Conservation (phyloP, 345 rosid species). For the Reutealis trisperma region DNA sequence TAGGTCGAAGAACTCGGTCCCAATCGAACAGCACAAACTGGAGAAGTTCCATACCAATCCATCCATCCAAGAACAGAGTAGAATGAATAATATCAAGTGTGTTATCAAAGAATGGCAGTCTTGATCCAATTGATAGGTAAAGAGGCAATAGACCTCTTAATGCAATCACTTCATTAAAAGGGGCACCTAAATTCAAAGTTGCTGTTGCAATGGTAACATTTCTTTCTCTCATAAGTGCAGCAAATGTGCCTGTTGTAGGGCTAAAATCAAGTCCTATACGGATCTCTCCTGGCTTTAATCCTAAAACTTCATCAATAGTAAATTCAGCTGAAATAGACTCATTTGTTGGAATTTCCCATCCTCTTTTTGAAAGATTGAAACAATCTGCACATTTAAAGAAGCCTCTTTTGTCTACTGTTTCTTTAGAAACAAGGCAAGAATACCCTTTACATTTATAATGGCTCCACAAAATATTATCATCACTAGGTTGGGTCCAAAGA, state of each 20-base stretch:
- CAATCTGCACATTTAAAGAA: conserved; percentile 61
- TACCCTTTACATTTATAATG: conserved; percentile 55
- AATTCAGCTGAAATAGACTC: conserved; percentile 47
- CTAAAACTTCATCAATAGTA: conserved; percentile 51
- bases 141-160: conserved; percentile 53
- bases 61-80: conserved; percentile 49
- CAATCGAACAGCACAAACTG: conserved; percentile 50
- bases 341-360: conserved; percentile 40
- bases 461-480: conserved; percentile 48
- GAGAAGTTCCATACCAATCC: conserved; percentile 49
- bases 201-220: conserved; percentile 45
- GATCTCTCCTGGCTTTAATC: conserved; percentile 48
- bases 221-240: conserved; percentile 58
- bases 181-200: conserved; percentile 50
- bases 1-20: conserved; percentile 51
- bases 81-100: conserved; percentile 58
- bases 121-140: conserved; percentile 48
- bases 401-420: conserved; percentile 35
- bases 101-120: conserved; percentile 59
- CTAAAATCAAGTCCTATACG: conserved; percentile 57
- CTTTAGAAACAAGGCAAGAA: conserved; percentile 49
- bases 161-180: conserved; percentile 57
- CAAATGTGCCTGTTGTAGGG: conserved; percentile 53
- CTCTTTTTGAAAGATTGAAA: conserved; percentile 45
- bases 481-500: conserved; percentile 49